Conservation (phyloP, 1,284 basidiomycete genomes). For the Coniophora puteana region DNA sequence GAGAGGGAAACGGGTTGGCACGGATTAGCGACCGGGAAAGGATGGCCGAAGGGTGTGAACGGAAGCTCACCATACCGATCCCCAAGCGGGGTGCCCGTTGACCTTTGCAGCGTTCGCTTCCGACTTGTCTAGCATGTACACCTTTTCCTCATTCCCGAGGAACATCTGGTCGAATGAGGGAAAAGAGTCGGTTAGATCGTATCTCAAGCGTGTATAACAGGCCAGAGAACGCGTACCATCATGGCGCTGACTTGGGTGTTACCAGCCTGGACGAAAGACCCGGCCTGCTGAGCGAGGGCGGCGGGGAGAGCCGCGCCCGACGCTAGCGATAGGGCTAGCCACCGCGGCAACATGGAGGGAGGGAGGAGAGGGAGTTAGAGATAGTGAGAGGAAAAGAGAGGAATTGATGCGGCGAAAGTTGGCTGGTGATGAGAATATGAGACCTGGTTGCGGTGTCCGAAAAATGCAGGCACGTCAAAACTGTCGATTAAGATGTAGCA, state of each 20-base stretch:
- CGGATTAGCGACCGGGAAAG: not conserved
- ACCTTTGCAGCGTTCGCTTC: slow-evolving; percentile 39
- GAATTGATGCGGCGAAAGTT: no score
- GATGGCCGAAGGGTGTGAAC: not conserved
- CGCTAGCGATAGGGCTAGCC: slow-evolving; percentile 12
- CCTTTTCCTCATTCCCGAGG: slow-evolving; percentile 43
- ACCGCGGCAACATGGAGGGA: slow-evolving; percentile 70
- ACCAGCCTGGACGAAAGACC: slow-evolving; percentile 45
- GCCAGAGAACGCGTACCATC: slow-evolving; percentile 44
- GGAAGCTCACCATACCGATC: slow-evolving; percentile 34
- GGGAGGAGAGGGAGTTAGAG: slow-evolving; percentile 66
- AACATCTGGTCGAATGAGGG: slow-evolving; percentile 42
- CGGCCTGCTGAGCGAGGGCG: slow-evolving; percentile 32
- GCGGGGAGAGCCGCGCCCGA: slow-evolving; percentile 16
- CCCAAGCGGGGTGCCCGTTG: slow-evolving; percentile 40
- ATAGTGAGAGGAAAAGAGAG: no score
- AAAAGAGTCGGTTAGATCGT: slow-evolving; percentile 4
- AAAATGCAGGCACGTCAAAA: no score
- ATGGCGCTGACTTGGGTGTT: slow-evolving; percentile 57
- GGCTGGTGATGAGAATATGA: no score
- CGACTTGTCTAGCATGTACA: slow-evolving; percentile 46
- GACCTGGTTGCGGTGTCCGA: no score
- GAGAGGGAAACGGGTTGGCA: not conserved
- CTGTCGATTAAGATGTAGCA: no score
- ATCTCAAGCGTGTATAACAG: not conserved